A percentile compares a stretch with the other conserved stretches of the same genome.
Conservation (phyloP, 768 basidiomycete species). For the Calocybe gangraenosa region DNA sequence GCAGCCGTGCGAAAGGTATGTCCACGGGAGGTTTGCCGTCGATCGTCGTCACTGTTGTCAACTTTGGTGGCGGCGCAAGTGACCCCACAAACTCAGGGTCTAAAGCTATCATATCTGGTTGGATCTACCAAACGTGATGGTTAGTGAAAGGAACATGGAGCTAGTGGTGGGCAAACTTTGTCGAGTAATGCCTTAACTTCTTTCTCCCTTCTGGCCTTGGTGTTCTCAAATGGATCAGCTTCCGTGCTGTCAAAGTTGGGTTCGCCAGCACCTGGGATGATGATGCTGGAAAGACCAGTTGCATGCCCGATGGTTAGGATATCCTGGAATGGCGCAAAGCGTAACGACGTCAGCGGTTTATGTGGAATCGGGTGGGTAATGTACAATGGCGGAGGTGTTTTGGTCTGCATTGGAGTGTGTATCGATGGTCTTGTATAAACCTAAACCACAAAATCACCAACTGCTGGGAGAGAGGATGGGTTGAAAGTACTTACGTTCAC, state of each 20-base stretch:
- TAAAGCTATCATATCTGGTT: constrained; percentile 87
- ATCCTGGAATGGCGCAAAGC: constrained; percentile 91
- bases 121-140: constrained; percentile 49
- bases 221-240: constrained; percentile 92
- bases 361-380: constrained; percentile 83
- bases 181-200: constrained; percentile 91
- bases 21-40: constrained; percentile 38
- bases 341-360: constrained; percentile 67
- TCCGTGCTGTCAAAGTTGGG: constrained; percentile 92
- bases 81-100: constrained; percentile 75
- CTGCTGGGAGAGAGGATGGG: not conserved
- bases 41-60: constrained; percentile 44
- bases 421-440: constrained; percentile 71
- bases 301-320: constrained; percentile 76
- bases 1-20: constrained; percentile 65
- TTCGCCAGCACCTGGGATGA: constrained; percentile 92
- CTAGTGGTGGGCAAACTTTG: constrained; percentile 51
- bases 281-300: constrained; percentile 74
- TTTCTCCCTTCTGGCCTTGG: constrained; percentile 75
- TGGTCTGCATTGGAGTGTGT: constrained; percentile 46
- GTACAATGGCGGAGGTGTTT: constrained; percentile 73
- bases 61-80: constrained; percentile 55
- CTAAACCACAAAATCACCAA: constrained; percentile 30
- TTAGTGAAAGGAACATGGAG: not conserved
- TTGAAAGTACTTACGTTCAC: constrained; percentile 61